Evolutionary conservation across 441 rosid species (phyloP), one percentile per base, ranked within the genome.

Genomic region (Populus hybrid): DNA sequence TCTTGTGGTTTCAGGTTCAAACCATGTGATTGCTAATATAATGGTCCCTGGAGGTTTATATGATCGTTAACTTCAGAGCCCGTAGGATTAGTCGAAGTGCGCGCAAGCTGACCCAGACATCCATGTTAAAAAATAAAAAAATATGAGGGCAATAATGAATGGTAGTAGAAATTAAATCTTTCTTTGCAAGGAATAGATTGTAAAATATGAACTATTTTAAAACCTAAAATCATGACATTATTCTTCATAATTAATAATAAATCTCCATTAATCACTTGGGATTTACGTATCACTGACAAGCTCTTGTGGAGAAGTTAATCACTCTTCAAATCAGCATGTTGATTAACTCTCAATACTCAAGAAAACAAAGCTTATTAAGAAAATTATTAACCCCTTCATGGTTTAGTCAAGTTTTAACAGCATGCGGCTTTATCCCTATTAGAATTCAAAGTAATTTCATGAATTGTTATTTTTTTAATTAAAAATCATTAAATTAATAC

Each of bases 271-370:
- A 35, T 35, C 38, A 35, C 38, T 35, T 35, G 8, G 8, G 6
- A 35, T 35, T 35, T 35, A 35, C 38, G 38, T 35, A 5, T 35
- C 8, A 7, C 38, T 69, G 29, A 73, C 68, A 74, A 77, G 70
- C 79, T 81, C 76, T 74, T 12, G 65, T 21, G 70, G 69, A 50
- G 56, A 50, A 50, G n/a, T 50, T 50, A 14, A 14, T 8, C 35
- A 3, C 3, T 50, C 64, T 64, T 56, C 78, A 23, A 65, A 76
- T 67, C 28, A 42, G 64, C 69, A 26, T 50, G 33, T 1, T 7
- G 10, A 14, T 50, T 14, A 50, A 14, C 56, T 50, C 56, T 14
- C 56, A 50, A 50, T 50, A 0, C 7, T 50, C 56, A 50, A 14
- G 56, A 14, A 50, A 4, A 50, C 20, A 50, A 50, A 50, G 56